Base-by-base conservation (phyloP, 78 protist genomes). In the Mastigamoeba balamuthi region DNA sequence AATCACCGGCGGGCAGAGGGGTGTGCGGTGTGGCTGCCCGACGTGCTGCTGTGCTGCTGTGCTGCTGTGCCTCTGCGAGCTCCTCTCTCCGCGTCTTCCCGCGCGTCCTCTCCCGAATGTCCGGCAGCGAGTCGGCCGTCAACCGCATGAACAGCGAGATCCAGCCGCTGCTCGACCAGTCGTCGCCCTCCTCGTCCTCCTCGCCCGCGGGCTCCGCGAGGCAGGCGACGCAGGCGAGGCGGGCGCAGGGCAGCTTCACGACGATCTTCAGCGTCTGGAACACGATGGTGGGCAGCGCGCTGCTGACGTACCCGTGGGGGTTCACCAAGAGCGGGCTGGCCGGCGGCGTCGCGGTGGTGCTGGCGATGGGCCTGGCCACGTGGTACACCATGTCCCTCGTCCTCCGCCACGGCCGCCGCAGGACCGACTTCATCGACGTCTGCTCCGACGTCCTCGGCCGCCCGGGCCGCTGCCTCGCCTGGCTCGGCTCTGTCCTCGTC, bases 201-300 rank as follows among this genome's bases (percentile, higher is more conserved):
- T 5, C 42, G 5, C 5, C 5, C 42, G 3, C 42, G 17, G 3
- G 3, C 5, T 40, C 42, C 3, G 17, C 3, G n/a, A n/a, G n/a
- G n/a, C n/a, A n/a, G n/a, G n/a, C n/a, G n/a, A n/a, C n/a, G n/a
- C 67, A 63, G 27, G n/a, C 41, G 4, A 38, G 2, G 63, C 29
- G 64, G 9, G 2, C 1, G 3, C 76, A 72, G 39, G 17, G 58
- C 3, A n/a, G 40, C 64, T 3, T 35, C 42, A n/a, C 27, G 6
- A 58, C 76, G 9, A 38, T 72, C 17, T 72, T 72, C 3, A n/a
- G 40, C 42, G 30, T 72, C 42, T 48, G 52, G 37, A 52, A 48
- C 52, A 72, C 76, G 6, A 72, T 72, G 76, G 43, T 72, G 65
- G 76, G 76, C n/a, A 29, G 40, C 35, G 4, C 63, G 33, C 70